Conservation (phyloP, 139 green algal genomes). For the Picochlorum sp. region DNA sequence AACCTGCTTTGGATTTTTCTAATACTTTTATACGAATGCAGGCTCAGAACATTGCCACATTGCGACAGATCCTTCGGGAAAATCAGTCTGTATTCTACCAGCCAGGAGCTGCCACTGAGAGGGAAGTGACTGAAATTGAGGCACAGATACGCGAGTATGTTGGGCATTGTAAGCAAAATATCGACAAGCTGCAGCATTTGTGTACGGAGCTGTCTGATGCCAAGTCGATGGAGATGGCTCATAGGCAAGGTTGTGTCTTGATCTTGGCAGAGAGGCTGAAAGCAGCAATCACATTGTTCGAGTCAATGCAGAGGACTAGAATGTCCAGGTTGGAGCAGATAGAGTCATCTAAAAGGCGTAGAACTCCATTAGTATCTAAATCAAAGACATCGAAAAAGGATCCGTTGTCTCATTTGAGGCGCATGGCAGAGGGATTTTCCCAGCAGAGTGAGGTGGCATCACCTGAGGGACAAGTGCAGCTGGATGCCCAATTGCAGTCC, state of each 20-base stretch:
- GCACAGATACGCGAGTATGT: conserved; percentile 39
- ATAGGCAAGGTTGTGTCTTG: conserved; percentile 73
- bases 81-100: conserved; percentile 41
- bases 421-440: too few species aligned
- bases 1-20: too few species aligned
- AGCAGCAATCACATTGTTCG: conserved; percentile 41
- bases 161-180: conserved; percentile 33
- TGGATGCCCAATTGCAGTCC: conserved; percentile 9
- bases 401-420: too few species aligned
- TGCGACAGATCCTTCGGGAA: conserved; percentile 27
- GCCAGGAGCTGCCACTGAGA: conserved; percentile 25
- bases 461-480: neutral
- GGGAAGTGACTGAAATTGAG: conserved; percentile 45
- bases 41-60: conserved; percentile 27
- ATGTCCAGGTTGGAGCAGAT: conserved; percentile 23
- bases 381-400: too few species aligned
- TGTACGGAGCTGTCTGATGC: conserved; percentile 8
- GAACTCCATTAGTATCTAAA: conserved; percentile 6
- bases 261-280: conserved; percentile 63
- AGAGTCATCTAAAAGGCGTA: conserved; percentile 11
- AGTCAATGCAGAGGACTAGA: conserved; percentile 34
- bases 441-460: too few species aligned
- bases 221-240: conserved; percentile 11
- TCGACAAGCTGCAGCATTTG: conserved; percentile 37
- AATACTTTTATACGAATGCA: conserved; percentile 11